A percentile compares a stretch with the other conserved stretches of the same genome.
phyloP scores from a whole-genome alignment of 495 filamentous ascomycete genomes.

The Aspergillus nanangensis region DNA sequence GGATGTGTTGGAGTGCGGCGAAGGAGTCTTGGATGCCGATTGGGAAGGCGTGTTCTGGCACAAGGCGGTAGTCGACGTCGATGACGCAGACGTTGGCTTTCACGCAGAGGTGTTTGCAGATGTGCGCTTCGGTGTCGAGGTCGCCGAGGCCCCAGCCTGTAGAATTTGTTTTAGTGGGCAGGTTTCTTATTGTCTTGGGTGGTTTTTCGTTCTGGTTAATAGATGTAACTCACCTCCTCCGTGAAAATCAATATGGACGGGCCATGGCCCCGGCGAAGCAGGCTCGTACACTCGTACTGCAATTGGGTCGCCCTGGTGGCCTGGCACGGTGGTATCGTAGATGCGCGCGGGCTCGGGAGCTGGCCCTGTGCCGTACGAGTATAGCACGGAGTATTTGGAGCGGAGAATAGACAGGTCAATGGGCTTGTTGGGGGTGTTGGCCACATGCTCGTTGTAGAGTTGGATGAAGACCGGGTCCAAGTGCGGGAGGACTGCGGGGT shows the following conservation, averaged over 20 bases:
- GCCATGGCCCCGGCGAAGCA: conserved; percentile 35
- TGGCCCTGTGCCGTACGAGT: conserved; percentile 25
- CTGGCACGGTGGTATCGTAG: conserved; percentile 31
- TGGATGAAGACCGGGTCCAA: conserved; percentile 24
- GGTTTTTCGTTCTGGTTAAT: too few species aligned
- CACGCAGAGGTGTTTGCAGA: conserved; percentile 25
- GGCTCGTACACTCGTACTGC: conserved; percentile 42
- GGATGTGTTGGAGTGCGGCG: conserved; percentile 29
- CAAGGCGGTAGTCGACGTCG: conserved; percentile 50
- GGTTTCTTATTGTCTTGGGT: too few species aligned
- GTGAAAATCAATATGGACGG: conserved; percentile 46
- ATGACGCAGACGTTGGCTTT: conserved; percentile 42
- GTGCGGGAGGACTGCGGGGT: conserved; percentile 21
- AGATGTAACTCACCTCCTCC: conserved; percentile 20
- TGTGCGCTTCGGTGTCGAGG: conserved; percentile 32
- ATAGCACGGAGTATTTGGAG: conserved; percentile 25
- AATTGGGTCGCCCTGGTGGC: conserved; percentile 36
- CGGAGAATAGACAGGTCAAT: conserved; percentile 23
- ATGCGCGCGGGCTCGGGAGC: conserved; percentile 21
- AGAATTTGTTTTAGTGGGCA: conserved; percentile 7
- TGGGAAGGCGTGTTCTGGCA: conserved; percentile 42
- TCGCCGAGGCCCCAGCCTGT: conserved; percentile 47
- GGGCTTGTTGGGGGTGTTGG: conserved; percentile 22
- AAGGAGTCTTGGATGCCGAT: conserved; percentile 45
- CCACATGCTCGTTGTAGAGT: conserved; percentile 27